These are phyloP conservation scores for Paracamarosporium sp. DNA, from an alignment of 2,329 filamentous ascomycete genomes.

Conservation along the genomic window DNA sequence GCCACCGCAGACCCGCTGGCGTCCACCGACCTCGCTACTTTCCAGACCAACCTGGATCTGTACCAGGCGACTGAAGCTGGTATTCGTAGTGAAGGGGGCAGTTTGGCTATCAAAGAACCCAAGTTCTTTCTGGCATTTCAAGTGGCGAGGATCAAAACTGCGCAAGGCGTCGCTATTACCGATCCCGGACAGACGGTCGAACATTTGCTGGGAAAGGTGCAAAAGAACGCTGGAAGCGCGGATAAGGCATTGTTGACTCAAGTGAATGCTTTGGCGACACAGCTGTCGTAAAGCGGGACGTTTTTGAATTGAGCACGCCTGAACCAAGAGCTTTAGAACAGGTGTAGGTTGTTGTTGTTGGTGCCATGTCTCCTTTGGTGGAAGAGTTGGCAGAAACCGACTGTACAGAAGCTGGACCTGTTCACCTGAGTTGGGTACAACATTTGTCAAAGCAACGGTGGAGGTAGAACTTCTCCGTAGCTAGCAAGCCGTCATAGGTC, in stretches of 20 bases:
- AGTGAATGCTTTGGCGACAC: constrained; percentile 45
- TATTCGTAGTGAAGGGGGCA: constrained; percentile 61
- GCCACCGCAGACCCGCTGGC: constrained; percentile 60
- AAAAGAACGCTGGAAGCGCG: constrained; percentile 60
- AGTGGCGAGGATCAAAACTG: constrained; percentile 64
- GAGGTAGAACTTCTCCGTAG: not conserved
- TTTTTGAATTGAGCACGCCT: not conserved
- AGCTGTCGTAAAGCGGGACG: constrained; percentile 8
- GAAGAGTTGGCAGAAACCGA: too few relatives aligned
- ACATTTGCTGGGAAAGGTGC: constrained; percentile 62
- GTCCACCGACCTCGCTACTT: constrained; percentile 56
- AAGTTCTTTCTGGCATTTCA: constrained; percentile 70
- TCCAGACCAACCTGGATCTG: constrained; percentile 62
- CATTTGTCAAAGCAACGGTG: not conserved
- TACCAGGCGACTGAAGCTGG: constrained; percentile 68
- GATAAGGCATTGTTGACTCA: constrained; percentile 56
- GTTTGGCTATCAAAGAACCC: constrained; percentile 64
- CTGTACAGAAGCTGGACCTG: too few relatives aligned
- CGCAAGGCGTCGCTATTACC: constrained; percentile 58
- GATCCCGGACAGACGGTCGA: constrained; percentile 59
- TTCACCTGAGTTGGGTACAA: not conserved
- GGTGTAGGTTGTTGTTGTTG: not conserved
- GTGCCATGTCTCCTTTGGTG: not conserved
- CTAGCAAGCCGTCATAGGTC: not conserved
- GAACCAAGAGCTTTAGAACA: not conserved